Evolutionary conservation across 352 stramenopile species (phyloP).

Genomic region (Pythium phragmitis): DNA sequence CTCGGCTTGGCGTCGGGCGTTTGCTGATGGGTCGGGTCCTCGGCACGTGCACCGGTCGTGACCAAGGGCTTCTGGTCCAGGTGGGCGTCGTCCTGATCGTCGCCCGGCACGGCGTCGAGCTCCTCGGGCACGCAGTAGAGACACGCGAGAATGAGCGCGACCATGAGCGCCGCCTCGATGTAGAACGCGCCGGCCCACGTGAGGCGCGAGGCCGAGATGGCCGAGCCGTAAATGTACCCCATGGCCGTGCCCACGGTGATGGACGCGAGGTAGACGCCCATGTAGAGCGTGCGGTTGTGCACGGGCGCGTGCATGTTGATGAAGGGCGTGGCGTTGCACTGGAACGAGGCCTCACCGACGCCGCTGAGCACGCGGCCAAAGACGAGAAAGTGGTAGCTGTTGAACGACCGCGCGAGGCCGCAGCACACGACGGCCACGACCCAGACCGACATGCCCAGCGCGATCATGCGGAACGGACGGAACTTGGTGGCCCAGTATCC

Average conservation of each 20-base stretch:
- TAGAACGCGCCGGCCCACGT: constrained; percentile 88
- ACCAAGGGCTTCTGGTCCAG: constrained; percentile 16
- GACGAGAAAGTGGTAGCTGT: constrained; percentile 91
- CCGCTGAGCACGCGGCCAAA: constrained; percentile 86
- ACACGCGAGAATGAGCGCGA: constrained; percentile 65
- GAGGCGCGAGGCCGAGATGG: constrained; percentile 51
- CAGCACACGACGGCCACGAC: constrained; percentile 86
- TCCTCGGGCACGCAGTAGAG: constrained; percentile 57
- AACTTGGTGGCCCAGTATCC: constrained; percentile 88
- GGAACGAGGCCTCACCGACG: constrained; percentile 91
- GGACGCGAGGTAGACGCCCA: constrained; percentile 92
- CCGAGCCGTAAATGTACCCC: constrained; percentile 89
- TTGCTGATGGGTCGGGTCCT: too few species aligned
- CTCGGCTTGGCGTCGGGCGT: too few species aligned
- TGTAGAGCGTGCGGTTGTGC: constrained; percentile 75
- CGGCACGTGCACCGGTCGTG: background rate
- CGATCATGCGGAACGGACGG: constrained; percentile 90
- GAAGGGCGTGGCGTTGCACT: constrained; percentile 91
- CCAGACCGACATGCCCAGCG: constrained; percentile 88
- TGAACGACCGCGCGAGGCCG: constrained; percentile 63
- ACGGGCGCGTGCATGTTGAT: constrained; percentile 88
- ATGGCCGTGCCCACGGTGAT: constrained; percentile 91
- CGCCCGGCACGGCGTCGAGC: constrained; percentile 50
- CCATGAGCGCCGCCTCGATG: constrained; percentile 84
- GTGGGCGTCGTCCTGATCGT: constrained; percentile 25